Evolutionary conservation across 2,329 filamentous ascomycete species (phyloP), one percentile per base, ranked within the genome.

Genomic region (Emericellopsis cladophorae): DNA sequence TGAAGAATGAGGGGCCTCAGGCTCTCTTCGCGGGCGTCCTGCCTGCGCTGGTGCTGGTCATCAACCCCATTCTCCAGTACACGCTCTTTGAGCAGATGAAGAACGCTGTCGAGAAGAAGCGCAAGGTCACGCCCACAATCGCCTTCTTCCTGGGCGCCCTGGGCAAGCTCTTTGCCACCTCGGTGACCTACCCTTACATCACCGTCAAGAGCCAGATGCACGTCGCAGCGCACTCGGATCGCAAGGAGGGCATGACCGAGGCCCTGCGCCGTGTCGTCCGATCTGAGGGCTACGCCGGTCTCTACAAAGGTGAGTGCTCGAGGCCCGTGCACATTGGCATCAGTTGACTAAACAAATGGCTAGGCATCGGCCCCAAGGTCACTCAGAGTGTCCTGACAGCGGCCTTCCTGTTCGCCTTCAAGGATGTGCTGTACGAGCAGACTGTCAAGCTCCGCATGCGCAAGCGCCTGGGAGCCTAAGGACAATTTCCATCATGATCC

Each of bases 41-140:
- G 44, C 92, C 92, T 9, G 92, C 92, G 1, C 69, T 98, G 50
- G 80, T 98, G 49, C 72, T 98, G 48, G 92, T 98, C 55, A 88
- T 95, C 67, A 98, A 98, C 68, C 92, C 92, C 5, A 98, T 98
- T 50, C 69, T 98, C 48, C 92, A 98, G 67, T 98, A 98, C 65
- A 98, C 92, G 14, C 83, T 98, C 42, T 98, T 96, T 54, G 92
- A 98, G 72, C 90, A 98, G 70, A 70, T 96, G 67, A 96, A 95
- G 76, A 95, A 96, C 59, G 54, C 73, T 22, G 65, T 95, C 42
- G 90, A 95, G 74, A 84, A 65, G 54, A 58, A 68, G 71, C 58
- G 66, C 44, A 79, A 82, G 51, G 76, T 96, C 43, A 94, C 86
- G 0, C 87, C 90, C 2, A 81, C 78, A 42, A 77, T 94, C 50